Evolutionary conservation across 192 early-diverging fungal species (phyloP).

Genomic region (Linnemannia zychae): DNA sequence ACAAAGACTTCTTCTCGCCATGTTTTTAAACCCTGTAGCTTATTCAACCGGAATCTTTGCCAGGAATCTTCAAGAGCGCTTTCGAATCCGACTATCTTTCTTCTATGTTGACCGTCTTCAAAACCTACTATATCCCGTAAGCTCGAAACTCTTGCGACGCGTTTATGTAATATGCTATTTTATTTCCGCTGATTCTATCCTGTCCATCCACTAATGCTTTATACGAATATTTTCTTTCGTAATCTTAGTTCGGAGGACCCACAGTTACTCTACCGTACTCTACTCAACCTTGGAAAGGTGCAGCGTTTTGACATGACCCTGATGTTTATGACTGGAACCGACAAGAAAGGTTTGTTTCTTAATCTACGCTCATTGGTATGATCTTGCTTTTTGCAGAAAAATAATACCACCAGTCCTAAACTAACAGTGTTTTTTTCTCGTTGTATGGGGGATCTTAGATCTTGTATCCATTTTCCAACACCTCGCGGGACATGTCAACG

Average conservation of each 20-base stretch:
- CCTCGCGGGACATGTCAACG: conserved; percentile 5
- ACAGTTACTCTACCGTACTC: conserved; percentile 21
- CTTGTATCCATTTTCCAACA: conserved; percentile 32
- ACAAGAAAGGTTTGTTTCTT: conserved; percentile 37
- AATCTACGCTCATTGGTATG: too few relatives aligned
- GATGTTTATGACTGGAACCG: conserved; percentile 44
- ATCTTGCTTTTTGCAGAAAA: too few relatives aligned
- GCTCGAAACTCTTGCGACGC: background rate
- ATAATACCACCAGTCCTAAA: too few relatives aligned
- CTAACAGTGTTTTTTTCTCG: too few relatives aligned
- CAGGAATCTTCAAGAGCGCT: conserved; percentile 59
- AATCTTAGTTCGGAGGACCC: conserved; percentile 30
- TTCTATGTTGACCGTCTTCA: conserved; percentile 58
- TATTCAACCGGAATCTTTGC: conserved; percentile 55
- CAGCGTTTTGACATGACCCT: conserved; percentile 45
- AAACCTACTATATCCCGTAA: conserved; percentile 52
- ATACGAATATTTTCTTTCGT: background rate
- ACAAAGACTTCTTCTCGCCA: background rate
- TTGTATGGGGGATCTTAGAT: conserved; percentile 17
- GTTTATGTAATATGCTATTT: background rate
- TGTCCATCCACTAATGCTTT: background rate
- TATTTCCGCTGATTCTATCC: background rate
- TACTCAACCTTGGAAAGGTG: conserved; percentile 32
- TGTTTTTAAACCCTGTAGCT: conserved; percentile 29
- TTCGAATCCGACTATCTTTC: conserved; percentile 66